Base-by-base conservation (phyloP, 164 flowering plant genomes). In the Malania oleifera region DNA sequence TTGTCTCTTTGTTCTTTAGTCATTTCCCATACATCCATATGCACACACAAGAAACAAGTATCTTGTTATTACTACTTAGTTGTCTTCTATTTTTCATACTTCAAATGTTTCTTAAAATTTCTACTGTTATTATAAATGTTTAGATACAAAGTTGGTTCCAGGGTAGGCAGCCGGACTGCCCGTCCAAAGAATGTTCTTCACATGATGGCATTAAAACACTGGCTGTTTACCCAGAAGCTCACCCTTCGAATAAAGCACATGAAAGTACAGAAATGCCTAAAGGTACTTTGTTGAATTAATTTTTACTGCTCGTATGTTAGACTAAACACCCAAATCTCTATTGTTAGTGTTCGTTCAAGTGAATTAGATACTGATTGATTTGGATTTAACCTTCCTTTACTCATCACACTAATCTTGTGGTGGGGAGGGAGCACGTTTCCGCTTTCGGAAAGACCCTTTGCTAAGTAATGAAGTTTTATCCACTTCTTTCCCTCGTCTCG, bases 91-190 rank as follows among this genome's bases (percentile, higher is more conserved):
- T n/a, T n/a, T n/a, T n/a, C n/a, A n/a, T n/a, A n/a, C n/a, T n/a
- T n/a, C n/a, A n/a, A n/a, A n/a, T 56, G 26, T 12, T 27, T 29
- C 19, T 24, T 22, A 34, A 31, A 9, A 49, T 15, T 26, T 26
- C 14, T 64, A 4, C 17, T 17, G 25, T 57, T 62, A 25, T 52
- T 17, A 34, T 68, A 19, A 40, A 20, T 26, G 53, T 59, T 50
- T 60, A 84, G 95, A 73, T 87, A 12, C 78, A 77, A 52, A 70
- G 53, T 67, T 87, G 90, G 90, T 80, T 84, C 50, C 66, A 72
- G 56, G 61, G 58, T 18, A 68, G 69, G 64, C 79, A 44, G 61
- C 62, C 66, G 47, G 60, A 59, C 17, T 31, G 59, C 48, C 57
- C 45, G 48, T 35, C 48, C 22, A 69, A 66, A 62, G 68, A 47